Evolutionary conservation across 2,329 filamentous ascomycete species (phyloP).

Genomic region (Blastomyces parvus): DNA sequence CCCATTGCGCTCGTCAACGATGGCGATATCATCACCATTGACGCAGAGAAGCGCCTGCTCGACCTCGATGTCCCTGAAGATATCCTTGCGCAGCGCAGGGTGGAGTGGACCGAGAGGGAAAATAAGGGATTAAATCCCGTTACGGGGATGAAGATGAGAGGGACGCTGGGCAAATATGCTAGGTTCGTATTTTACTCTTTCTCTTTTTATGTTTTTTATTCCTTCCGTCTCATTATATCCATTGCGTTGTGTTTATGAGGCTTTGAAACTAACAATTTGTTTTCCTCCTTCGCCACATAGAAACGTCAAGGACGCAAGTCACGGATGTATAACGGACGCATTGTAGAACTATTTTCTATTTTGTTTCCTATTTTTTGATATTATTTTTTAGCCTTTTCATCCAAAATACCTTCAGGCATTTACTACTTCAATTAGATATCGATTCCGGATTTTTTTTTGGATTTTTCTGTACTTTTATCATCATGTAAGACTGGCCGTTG

Average conservation of each 20-base stretch:
- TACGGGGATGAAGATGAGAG: slow-evolving; percentile 50
- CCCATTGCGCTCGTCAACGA: slow-evolving; percentile 74
- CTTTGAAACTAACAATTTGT: slow-evolving; percentile 2
- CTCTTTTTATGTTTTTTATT: not conserved
- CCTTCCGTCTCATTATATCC: not conserved
- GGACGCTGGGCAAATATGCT: slow-evolving; percentile 64
- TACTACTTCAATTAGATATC: not conserved
- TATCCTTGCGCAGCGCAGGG: slow-evolving; percentile 51
- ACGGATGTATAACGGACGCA: slow-evolving; percentile 40
- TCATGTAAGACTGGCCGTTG: not conserved
- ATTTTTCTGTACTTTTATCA: not conserved
- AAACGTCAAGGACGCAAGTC: slow-evolving; percentile 38
- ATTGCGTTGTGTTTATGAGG: not conserved
- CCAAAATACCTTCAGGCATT: not conserved
- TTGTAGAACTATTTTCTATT: slow-evolving; percentile 8
- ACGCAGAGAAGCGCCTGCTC: slow-evolving; percentile 51
- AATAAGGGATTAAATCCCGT: slow-evolving; percentile 32
- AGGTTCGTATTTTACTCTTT: slow-evolving; percentile 21
- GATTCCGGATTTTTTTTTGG: not conserved
- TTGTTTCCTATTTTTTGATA: not conserved
- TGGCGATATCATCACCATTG: slow-evolving; percentile 77
- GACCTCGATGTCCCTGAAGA: slow-evolving; percentile 36
- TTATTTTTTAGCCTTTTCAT: not conserved
- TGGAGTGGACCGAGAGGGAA: slow-evolving; percentile 48
- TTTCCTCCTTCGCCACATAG: slow-evolving; percentile 13